A percentile compares a stretch with the other conserved stretches of the same genome.
These are phyloP conservation scores for Tricholoma terreum DNA, from an alignment of 768 basidiomycete species.

Conservation along the genomic window DNA sequence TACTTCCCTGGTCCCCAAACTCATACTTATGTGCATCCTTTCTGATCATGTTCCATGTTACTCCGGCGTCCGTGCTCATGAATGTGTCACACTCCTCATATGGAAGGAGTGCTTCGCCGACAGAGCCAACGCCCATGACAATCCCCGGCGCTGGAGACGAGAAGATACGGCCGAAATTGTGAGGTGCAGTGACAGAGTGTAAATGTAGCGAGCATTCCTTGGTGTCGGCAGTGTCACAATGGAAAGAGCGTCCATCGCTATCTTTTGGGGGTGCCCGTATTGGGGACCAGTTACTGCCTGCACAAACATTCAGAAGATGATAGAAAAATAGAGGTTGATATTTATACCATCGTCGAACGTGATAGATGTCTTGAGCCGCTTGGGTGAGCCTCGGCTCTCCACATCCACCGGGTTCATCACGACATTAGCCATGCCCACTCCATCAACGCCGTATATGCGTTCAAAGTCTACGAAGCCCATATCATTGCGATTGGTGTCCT, in stretches of 20 bases:
- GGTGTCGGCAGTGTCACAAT: slow-evolving; percentile 56
- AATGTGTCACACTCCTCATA: slow-evolving; percentile 94
- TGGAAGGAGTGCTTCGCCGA: slow-evolving; percentile 61
- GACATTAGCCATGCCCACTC: slow-evolving; percentile 87
- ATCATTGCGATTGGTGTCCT: slow-evolving; percentile 89
- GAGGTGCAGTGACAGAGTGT: slow-evolving; percentile 88
- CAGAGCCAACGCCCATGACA: slow-evolving; percentile 94
- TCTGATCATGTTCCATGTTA: slow-evolving; percentile 79
- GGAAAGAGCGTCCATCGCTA: slow-evolving; percentile 54
- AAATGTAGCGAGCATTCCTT: slow-evolving; percentile 82
- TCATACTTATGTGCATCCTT: slow-evolving; percentile 89
- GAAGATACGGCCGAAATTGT: slow-evolving; percentile 93
- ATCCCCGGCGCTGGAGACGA: slow-evolving; percentile 93
- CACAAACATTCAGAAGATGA: slow-evolving; percentile 14
- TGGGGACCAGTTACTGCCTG: slow-evolving; percentile 70
- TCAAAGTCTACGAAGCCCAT: slow-evolving; percentile 94
- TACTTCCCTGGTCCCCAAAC: slow-evolving; percentile 86
- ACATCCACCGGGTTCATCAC: slow-evolving; percentile 85
- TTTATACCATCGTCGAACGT: slow-evolving; percentile 78
- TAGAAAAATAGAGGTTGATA: background rate
- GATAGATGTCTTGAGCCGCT: slow-evolving; percentile 72
- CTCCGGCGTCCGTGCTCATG: slow-evolving; percentile 84
- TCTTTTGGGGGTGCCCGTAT: slow-evolving; percentile 59
- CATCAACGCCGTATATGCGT: slow-evolving; percentile 79
- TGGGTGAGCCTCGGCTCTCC: slow-evolving; percentile 62